A percentile compares a stretch with the other conserved stretches of the same genome.
These are phyloP conservation scores for Ciborinia camelliae DNA, from an alignment of 2,329 filamentous ascomycete species.

Conservation along the genomic window DNA sequence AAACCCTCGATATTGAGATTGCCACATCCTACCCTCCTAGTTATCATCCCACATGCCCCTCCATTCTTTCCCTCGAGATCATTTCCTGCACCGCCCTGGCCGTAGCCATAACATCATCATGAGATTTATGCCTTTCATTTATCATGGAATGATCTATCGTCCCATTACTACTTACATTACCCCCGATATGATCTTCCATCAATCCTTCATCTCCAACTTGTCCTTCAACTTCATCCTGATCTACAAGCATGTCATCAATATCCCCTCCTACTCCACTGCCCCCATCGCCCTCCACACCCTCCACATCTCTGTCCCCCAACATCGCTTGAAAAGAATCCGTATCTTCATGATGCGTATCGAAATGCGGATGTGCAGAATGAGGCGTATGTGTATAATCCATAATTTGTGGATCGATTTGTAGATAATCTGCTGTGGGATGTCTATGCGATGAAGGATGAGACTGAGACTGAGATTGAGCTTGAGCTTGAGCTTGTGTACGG, in stretches of 20 bases:
- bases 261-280: slow-evolving; percentile 28
- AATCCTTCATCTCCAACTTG: background rate
- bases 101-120: slow-evolving; percentile 10
- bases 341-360: slow-evolving; percentile 21
- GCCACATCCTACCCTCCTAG: too few species aligned
- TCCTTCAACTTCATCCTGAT: slow-evolving; percentile 30
- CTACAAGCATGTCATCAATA: slow-evolving; percentile 35
- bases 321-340: slow-evolving; percentile 31
- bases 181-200: slow-evolving; percentile 11
- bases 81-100: slow-evolving; percentile 11
- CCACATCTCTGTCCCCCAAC: slow-evolving; percentile 20
- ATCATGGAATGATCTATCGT: background rate
- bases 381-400: slow-evolving; percentile 45
- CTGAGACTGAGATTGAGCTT: background rate
- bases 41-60: background rate
- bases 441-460: background rate
- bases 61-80: background rate
- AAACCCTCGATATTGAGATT: too few species aligned
- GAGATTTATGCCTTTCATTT: background rate
- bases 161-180: background rate
- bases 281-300: slow-evolving; percentile 11
- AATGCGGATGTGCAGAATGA: slow-evolving; percentile 17
- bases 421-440: slow-evolving; percentile 34
- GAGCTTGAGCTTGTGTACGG: slow-evolving; percentile 1
- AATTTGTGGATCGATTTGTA: slow-evolving; percentile 58